Percentiles rank a stretch among this genome's conserved stretches.
Evolutionary conservation across 2,329 filamentous ascomycete genomes (phyloP).

Genomic region (Delphinella strobiligena): DNA sequence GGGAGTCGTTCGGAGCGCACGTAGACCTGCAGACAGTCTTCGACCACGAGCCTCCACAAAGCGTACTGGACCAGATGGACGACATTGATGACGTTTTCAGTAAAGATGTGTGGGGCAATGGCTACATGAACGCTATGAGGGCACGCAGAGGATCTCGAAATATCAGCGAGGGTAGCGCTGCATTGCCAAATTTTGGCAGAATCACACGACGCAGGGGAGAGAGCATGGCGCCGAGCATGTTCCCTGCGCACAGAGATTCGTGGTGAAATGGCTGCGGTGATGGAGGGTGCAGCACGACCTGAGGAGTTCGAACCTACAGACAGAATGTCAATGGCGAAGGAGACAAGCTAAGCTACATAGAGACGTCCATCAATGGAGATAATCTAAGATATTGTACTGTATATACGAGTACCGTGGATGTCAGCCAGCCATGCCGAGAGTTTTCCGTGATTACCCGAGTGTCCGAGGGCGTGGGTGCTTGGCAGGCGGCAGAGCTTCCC

Average conservation of each 20-base stretch:
- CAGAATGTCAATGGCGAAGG: too few relatives aligned
- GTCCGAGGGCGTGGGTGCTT: too few relatives aligned
- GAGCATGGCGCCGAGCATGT: neutral
- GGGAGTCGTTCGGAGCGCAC: constrained; percentile 58
- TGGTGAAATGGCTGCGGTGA: too few relatives aligned
- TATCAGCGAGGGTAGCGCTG: constrained; percentile 6
- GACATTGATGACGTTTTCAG: constrained; percentile 36
- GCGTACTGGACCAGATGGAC: constrained; percentile 34
- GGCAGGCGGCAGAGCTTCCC: too few relatives aligned
- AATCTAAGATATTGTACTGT: too few relatives aligned
- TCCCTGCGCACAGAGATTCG: neutral
- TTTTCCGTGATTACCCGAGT: too few relatives aligned
- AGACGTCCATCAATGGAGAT: too few relatives aligned
- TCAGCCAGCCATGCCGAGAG: too few relatives aligned
- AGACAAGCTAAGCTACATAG: too few relatives aligned
- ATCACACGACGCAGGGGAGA: constrained; percentile 5
- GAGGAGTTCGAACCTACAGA: too few relatives aligned
- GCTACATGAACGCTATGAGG: constrained; percentile 7
- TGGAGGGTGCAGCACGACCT: too few relatives aligned
- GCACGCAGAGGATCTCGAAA: constrained; percentile 4
- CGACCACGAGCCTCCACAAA: constrained; percentile 54
- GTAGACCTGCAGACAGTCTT: constrained; percentile 63
- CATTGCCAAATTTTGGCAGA: constrained; percentile 6
- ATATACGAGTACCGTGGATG: too few relatives aligned
- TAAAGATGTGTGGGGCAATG: constrained; percentile 30